Base-by-base conservation (phyloP, 1,284 basidiomycete genomes). In the Leccinum subrobustum region DNA sequence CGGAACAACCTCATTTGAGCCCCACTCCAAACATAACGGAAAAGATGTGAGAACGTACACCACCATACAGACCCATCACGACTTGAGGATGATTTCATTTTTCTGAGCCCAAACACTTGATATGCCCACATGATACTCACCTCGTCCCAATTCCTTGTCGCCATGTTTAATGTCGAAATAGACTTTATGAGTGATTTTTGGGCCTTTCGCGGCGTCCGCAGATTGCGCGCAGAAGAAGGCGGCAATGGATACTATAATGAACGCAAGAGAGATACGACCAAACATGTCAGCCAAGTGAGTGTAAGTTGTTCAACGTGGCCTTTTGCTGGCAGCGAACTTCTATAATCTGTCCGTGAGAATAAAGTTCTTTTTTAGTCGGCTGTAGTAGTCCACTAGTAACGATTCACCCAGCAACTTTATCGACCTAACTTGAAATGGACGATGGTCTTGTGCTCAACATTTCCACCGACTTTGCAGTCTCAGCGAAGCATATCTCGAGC, bases 161-260 rank as follows among this genome's bases (percentile, higher is more conserved):
- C 93, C 93, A 76, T 96, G 93, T 70, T 91, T 87, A 64, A 97
- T 89, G 77, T 97, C 95, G 71, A 97, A 97, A 82, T 88, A 97
- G 70, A 97, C 91, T 78, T 91, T 93, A 84, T 92, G 79, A 55
- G 95, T 96, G 71, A 97, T 88, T 78, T 84, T 87, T 16, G 95
- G 95, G 16, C 88, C 86, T 67, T 89, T 92, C 14, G 82, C 82
- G n/a, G 89, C 89, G 68, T 91, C 88, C 18, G 78, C 89, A 54
- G 81, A 82, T 70, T 83, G 84, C 35, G 80, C 84, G 67, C 81
- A 90, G 75, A 90, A 86, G 67, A 93, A 78, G 0, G 89, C 86
- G 14, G 83, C 83, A 61, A 93, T 63, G 53, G 89, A 82, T 59
- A 89, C 76, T 62, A 89, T 72, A 63, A 91, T 68, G 62, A 91